A percentile compares a stretch with the other conserved stretches of the same genome.
Conservation (phyloP, 129 eudicot species). For the Smallanthus sonchifolius region DNA sequence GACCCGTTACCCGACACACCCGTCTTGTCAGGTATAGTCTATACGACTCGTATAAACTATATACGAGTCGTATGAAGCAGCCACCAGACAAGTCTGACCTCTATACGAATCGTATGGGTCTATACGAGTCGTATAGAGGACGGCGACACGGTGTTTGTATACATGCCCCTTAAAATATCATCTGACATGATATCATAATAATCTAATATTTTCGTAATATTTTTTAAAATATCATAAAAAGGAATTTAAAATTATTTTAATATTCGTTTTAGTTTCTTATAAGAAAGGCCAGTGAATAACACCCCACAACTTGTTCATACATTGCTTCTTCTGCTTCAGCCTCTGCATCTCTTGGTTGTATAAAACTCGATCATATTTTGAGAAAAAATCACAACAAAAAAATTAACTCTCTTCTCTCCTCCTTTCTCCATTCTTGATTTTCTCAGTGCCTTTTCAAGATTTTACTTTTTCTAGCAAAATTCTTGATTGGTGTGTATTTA, state of each 20-base stretch:
- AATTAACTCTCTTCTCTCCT: conserved; percentile 3
- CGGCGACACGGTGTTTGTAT: too few relatives aligned
- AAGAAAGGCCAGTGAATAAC: conserved; percentile 33
- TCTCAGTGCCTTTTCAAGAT: background rate
- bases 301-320: conserved; percentile 42
- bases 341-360: conserved; percentile 23
- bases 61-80: too few relatives aligned
- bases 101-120: too few relatives aligned
- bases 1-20: too few relatives aligned
- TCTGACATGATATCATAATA: too few relatives aligned
- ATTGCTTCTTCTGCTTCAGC: conserved; percentile 23
- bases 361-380: conserved; percentile 31
- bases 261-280: conserved; percentile 21
- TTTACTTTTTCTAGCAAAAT: background rate
- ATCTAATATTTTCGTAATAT: too few relatives aligned
- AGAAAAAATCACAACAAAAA: conserved; percentile 16
- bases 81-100: too few relatives aligned
- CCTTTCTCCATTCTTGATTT: conserved; percentile 12
- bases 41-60: too few relatives aligned
- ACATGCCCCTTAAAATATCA: too few relatives aligned
- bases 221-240: background rate
- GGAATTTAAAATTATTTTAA: background rate
- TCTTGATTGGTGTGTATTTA: conserved; percentile 27
- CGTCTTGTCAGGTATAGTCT: too few relatives aligned
- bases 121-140: too few relatives aligned